These are phyloP conservation scores for Mycena rebaudengoi DNA, from an alignment of 768 basidiomycete genomes.

Conservation along the genomic window DNA sequence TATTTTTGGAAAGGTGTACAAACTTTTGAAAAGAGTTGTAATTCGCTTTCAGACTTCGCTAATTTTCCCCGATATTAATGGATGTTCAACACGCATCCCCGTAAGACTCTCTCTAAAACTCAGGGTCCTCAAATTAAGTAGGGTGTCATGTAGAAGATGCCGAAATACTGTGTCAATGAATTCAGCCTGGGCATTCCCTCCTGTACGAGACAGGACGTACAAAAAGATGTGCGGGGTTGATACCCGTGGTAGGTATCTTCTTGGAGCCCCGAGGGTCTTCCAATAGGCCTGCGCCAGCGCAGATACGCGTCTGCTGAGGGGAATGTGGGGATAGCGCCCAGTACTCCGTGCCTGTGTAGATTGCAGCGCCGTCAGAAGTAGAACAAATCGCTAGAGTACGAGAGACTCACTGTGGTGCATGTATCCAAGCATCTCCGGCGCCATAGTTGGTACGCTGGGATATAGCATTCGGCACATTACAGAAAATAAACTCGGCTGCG, in stretches of 20 bases:
- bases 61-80: too few species aligned
- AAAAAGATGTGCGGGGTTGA: constrained; percentile 21
- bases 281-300: constrained; percentile 3
- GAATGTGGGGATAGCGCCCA: constrained; percentile 27
- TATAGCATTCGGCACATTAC: background rate
- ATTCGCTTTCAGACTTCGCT: too few species aligned
- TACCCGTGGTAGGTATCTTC: constrained; percentile 18
- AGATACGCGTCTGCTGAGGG: constrained; percentile 24
- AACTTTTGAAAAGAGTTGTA: too few species aligned
- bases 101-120: too few species aligned
- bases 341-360: constrained; percentile 21
- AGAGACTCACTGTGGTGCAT: constrained; percentile 19
- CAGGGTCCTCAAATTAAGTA: constrained; percentile 23
- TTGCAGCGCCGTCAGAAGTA: background rate
- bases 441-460: constrained; percentile 25
- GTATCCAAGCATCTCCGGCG: constrained; percentile 3
- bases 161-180: constrained; percentile 17
- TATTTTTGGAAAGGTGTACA: too few species aligned
- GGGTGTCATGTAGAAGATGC: constrained; percentile 27
- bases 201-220: background rate
- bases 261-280: constrained; percentile 22
- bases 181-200: background rate
- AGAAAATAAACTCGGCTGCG: background rate
- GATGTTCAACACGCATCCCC: too few species aligned
- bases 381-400: background rate